Evolutionary conservation across 305 asterid species (phyloP).

Genomic region (Ilex paraguariensis): DNA sequence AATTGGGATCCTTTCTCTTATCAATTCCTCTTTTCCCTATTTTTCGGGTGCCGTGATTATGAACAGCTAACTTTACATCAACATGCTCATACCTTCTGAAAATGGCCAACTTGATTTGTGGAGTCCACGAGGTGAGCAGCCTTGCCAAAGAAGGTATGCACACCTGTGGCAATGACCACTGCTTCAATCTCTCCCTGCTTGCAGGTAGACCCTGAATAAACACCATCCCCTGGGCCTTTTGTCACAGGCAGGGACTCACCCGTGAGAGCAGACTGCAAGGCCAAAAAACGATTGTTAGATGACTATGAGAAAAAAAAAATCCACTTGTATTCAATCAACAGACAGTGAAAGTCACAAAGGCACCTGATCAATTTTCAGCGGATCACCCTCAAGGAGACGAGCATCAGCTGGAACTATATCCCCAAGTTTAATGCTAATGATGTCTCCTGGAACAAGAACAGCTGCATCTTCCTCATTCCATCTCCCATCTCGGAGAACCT

Average conservation of each 20-base stretch:
- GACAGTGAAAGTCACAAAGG: not conserved
- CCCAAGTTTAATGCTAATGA: conserved; percentile 56
- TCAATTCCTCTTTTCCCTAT: no score
- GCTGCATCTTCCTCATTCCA: conserved; percentile 70
- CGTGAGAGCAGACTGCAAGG: conserved; percentile 53
- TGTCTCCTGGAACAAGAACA: conserved; percentile 59
- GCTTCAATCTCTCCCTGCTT: conserved; percentile 67
- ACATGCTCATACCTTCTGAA: conserved; percentile 34
- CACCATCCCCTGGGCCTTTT: conserved; percentile 50
- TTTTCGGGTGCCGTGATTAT: not conserved
- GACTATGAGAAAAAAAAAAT: not conserved
- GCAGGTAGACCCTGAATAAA: conserved; percentile 58
- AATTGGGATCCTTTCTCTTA: no score
- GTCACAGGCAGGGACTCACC: conserved; percentile 65
- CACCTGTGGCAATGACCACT: conserved; percentile 53
- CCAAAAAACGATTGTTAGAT: not conserved
- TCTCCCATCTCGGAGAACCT: conserved; percentile 62
- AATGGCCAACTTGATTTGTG: conserved; percentile 60
- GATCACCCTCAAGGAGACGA: conserved; percentile 62
- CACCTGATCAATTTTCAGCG: conserved; percentile 68
- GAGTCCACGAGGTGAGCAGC: conserved; percentile 66
- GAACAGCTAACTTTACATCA: conserved; percentile 2
- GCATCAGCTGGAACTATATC: conserved; percentile 80
- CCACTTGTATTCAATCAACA: not conserved
- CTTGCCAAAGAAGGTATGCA: conserved; percentile 63